Base-by-base conservation (phyloP, 345 rosid genomes). In the Erysimum cheiranthoides region DNA sequence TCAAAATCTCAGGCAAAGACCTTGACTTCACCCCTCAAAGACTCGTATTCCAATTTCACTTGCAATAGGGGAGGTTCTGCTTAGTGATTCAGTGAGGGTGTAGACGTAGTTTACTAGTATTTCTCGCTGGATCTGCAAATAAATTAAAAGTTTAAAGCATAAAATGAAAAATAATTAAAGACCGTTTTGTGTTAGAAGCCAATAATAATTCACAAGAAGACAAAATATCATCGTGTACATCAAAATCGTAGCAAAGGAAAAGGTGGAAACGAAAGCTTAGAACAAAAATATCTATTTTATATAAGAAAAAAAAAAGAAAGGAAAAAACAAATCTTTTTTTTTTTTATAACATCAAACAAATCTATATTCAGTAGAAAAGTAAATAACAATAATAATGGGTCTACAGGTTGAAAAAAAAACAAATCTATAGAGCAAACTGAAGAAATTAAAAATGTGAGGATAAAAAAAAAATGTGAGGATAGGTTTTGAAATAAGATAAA, bases 121-220 rank as follows among this genome's bases (percentile, higher is more conserved):
- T 14, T 1, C 27, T 2, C 2, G 43, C 56, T 57, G 25, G 58
- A 25, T 34, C 16, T 54, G 65, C 39, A 64, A 53, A 73, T 34
- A 64, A 17, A 65, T 10, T 8, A 43, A 62, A 40, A 53, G 0
- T 42, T 5, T 13, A 39, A 7, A 34, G 17, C 6, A 30, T 14
- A 17, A 21, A 43, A 21, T 10, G 4, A n/a, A 54, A 30, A 62
- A 32, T 2, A 42, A 14, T 21, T 10, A 32, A 34, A n/a, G 64
- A 27, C 71, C 66, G 71, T 54, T 65, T 53, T 35, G 18, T 4
- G 10, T 3, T 54, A 2, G 32, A 42, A 56, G 39, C 32, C 50
- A 31, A 73, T 36, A 35, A 74, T 66, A 45, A 74, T 45, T 73
- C 50, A 66, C n/a, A 64, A 54, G 47, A 10, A 9, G 49, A 54